A percentile compares a stretch with the other conserved stretches of the same genome.
Conservation (phyloP, 2,329 filamentous ascomycete genomes). For the Balansia obtecta region DNA sequence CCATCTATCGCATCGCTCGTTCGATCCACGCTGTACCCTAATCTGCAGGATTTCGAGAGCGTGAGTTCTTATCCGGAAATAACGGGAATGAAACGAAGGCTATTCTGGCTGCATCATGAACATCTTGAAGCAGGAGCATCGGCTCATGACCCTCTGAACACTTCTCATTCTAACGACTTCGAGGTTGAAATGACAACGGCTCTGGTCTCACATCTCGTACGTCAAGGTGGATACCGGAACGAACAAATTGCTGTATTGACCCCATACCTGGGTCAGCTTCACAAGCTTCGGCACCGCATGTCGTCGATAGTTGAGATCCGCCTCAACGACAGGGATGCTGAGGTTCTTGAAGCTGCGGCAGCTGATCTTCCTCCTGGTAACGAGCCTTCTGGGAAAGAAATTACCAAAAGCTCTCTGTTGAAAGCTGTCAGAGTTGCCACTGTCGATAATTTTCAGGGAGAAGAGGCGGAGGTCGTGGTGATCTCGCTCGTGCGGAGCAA, state of each 20-base stretch:
- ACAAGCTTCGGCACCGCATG: slow-evolving; percentile 35
- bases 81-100: slow-evolving; percentile 35
- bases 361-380: not conserved
- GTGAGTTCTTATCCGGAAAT: slow-evolving; percentile 32
- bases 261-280: slow-evolving; percentile 47
- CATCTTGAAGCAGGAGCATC: slow-evolving; percentile 27
- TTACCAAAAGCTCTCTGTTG: slow-evolving; percentile 22
- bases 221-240: slow-evolving; percentile 46
- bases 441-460: slow-evolving; percentile 67
- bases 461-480: slow-evolving; percentile 60
- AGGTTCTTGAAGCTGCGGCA: slow-evolving; percentile 14
- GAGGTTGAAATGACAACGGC: slow-evolving; percentile 53
- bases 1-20: slow-evolving; percentile 49
- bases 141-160: slow-evolving; percentile 21
- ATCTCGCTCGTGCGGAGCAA: slow-evolving; percentile 64
- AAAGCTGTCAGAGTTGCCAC: slow-evolving; percentile 46
- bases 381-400: not conserved
- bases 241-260: slow-evolving; percentile 61
- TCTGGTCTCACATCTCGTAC: slow-evolving; percentile 51
- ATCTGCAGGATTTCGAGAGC: slow-evolving; percentile 35
- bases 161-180: slow-evolving; percentile 40
- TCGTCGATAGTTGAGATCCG: slow-evolving; percentile 43
- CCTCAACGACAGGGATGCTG: slow-evolving; percentile 47
- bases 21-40: slow-evolving; percentile 42
- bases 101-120: slow-evolving; percentile 53